Base-by-base conservation (phyloP, 495 filamentous ascomycete genomes). In the Neurospora intermedia region DNA sequence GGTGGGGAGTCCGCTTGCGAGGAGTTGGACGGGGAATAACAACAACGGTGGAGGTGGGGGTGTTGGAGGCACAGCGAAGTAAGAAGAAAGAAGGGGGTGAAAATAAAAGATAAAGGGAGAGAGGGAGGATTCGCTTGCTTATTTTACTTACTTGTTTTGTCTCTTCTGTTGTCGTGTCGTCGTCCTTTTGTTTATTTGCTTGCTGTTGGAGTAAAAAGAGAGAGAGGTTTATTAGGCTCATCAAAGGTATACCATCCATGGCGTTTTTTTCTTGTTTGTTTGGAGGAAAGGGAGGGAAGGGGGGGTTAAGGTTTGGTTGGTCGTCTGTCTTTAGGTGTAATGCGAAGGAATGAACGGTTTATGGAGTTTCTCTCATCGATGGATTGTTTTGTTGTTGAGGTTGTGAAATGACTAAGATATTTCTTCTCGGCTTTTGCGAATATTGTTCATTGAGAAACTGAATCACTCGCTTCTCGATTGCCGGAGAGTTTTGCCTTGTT, bases 1-100 rank as follows among this genome's bases (percentile, higher is more conserved):
- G 78, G 82, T 94, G 69, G 90, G 88, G 13, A 97, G 94, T 80
- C 93, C 92, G 3, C 82, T 97, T 73, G 85, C 88, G 18, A 87
- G 82, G 77, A 79, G 82, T 18, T 85, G 84, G 84, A 80, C 54
- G 11, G 54, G 54, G 6, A 27, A 46, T 46, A 5, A 4, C 3
- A 46, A 46, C 7, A 62, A 62, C 27, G 27, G 54, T 18, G 27
- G 54, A 16, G 27, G 15, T 3, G 48, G 48, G 1, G 48, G 11
- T 3, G 20, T 10, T 16, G 48, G 2, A 15, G 48, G 42, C 13
- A 43, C 42, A 43, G 42, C 5, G 48, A 59, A 20, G 1, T 27
- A 59, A 23, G 48, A 59, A 59, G 48, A 1, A 7, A 7, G 38
- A 3, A 4, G 35, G 35, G 5, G 35, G 48, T n/a, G 11, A 5